Conservation (phyloP, 352 stramenopile species). For the Pythium brachiatum region DNA sequence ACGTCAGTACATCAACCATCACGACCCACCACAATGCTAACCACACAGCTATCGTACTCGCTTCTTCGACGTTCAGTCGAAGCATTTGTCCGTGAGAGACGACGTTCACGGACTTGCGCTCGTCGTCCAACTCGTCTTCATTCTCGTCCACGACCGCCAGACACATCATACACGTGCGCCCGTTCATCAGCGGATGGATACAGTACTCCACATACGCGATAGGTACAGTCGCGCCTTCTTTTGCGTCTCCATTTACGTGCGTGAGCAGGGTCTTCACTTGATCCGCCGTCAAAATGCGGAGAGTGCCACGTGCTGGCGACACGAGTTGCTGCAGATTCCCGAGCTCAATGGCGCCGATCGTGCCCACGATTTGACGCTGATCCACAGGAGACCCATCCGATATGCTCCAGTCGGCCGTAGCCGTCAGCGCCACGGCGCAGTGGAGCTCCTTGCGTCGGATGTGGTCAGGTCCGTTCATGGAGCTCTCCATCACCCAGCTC, state of each 20-base stretch:
- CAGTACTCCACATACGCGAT: conserved; percentile 78
- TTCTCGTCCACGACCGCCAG: conserved; percentile 66
- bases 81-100: conserved; percentile 89
- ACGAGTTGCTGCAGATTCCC: conserved; percentile 53
- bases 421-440: conserved; percentile 35
- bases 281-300: conserved; percentile 33
- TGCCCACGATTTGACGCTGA: conserved; percentile 52
- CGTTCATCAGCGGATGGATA: conserved; percentile 71
- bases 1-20: conserved; percentile 41
- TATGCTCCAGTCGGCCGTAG: conserved; percentile 47
- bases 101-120: conserved; percentile 64
- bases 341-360: conserved; percentile 50
- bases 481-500: conserved; percentile 1
- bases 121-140: conserved; percentile 57
- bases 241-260: conserved; percentile 7
- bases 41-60: conserved; percentile 66
- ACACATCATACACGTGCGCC: conserved; percentile 81
- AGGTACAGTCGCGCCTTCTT: conserved; percentile 3
- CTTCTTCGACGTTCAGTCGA: conserved; percentile 95
- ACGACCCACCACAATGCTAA: conserved; percentile 26
- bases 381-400: conserved; percentile 49
- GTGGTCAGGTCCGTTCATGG: conserved; percentile 37
- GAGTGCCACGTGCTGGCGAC: conserved; percentile 91
- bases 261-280: conserved; percentile 19
- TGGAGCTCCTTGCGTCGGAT: conserved; percentile 54